A percentile compares a stretch with the other conserved stretches of the same genome.
phyloP scores from a whole-genome alignment of 192 early-diverging fungal species.

The Coemansia sp. region DNA sequence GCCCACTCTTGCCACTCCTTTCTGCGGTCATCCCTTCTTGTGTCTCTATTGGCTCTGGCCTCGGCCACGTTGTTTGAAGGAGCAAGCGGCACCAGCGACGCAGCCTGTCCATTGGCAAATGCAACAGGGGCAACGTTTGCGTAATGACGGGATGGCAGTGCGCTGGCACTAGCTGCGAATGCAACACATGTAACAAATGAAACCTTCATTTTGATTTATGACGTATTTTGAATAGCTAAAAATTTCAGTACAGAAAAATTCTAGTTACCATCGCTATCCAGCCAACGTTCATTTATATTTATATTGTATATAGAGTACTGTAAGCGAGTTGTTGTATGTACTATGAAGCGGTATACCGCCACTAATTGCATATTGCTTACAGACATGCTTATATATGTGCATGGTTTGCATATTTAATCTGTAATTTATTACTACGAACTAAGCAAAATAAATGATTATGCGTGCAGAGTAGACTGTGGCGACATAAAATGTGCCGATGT shows the following conservation, averaged over 20 bases:
- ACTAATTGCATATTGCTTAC: not conserved
- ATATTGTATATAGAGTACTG: not conserved
- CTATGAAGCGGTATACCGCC: not conserved
- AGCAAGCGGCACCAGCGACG: not conserved
- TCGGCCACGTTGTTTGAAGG: not conserved
- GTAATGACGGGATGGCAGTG: conserved; percentile 25
- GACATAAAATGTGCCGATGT: not conserved
- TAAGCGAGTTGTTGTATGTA: not conserved
- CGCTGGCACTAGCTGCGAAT: conserved; percentile 21
- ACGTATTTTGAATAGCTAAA: not conserved
- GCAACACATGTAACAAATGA: conserved; percentile 14
- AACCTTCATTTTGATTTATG: conserved; percentile 22
- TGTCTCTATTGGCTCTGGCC: conserved; percentile 30
- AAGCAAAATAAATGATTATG: not conserved
- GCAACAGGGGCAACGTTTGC: conserved; percentile 20
- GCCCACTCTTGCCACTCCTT: conserved; percentile 52
- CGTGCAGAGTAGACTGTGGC: not conserved
- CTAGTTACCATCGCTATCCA: too few relatives aligned
- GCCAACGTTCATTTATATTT: not conserved
- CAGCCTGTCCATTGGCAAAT: conserved; percentile 11
- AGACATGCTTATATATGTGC: not conserved
- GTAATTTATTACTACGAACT: not conserved
- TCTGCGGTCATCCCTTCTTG: conserved; percentile 42
- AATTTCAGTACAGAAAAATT: not conserved
- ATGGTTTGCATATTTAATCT: not conserved